Base-by-base conservation (phyloP, 345 rosid genomes). In the Salix arbutifolia region DNA sequence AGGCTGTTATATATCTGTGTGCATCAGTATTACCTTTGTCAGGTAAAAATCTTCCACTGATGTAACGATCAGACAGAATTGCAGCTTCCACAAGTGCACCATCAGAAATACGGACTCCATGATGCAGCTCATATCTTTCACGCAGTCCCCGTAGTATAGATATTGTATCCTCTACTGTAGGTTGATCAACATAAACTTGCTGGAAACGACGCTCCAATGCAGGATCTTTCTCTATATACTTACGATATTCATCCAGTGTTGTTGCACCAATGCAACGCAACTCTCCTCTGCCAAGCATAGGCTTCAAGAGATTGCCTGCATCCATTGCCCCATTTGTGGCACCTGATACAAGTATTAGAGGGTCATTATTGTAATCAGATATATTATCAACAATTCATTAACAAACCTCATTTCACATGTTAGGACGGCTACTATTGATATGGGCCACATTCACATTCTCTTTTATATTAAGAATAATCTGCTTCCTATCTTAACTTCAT, bases 321-420 rank as follows among this genome's bases (percentile, higher is more conserved):
- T 96, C 99, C 99, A 96, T 92, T 4, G 99, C 98, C 70, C 99
- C 99, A 85, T 88, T 92, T 74, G 99, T 96, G 28, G 99, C 98
- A 86, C 99, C 99, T 96, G 84, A 85, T 83, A 82, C 56, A 73
- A 71, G 76, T 65, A 70, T 65, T 38, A 71, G 40, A 37, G 11
- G 6, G 26, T 73, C 17, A 16, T 46, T 21, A 33, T 64, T 69
- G 2, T 0, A 8, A 69, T 50, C 33, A 26, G 58, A 77, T 17
- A 31, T 56, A 37, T 42, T 8, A 64, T 38, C 31, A 74, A 38
- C 48, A 56, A 19, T 4, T 21, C 23, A 11, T 71, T 11, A 21
- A 64, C n/a, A 4, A 35, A 62, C 52, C 44, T 33, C 52, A 73
- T 56, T 23, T 44, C 56, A 46, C 33, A 46, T 46, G 10, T 26